These are phyloP conservation scores for Pseudonectria foliicola DNA, from an alignment of 2,329 filamentous ascomycete genomes.

Conservation along the genomic window DNA sequence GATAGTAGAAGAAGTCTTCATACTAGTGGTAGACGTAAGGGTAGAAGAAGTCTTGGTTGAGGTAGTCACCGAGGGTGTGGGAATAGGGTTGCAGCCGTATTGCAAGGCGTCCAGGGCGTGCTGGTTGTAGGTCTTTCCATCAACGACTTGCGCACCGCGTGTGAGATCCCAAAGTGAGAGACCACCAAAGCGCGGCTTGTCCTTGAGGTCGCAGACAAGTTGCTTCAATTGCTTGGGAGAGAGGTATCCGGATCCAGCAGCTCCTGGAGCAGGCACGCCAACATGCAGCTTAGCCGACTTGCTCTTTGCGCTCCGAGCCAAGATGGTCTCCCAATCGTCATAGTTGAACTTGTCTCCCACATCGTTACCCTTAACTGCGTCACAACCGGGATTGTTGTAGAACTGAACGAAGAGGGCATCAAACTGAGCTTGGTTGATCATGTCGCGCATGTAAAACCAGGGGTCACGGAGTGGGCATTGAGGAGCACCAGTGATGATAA, in stretches of 20 bases:
- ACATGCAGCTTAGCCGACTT: slow-evolving; percentile 38
- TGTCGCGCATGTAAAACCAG: slow-evolving; percentile 27
- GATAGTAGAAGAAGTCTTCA: slow-evolving; percentile 2
- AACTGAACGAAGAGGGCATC: slow-evolving; percentile 41
- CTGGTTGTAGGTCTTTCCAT: slow-evolving; percentile 31
- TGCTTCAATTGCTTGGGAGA: slow-evolving; percentile 25
- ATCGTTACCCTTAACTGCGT: slow-evolving; percentile 24
- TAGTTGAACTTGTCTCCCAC: slow-evolving; percentile 35
- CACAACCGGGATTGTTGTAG: slow-evolving; percentile 39
- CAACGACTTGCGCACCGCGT: slow-evolving; percentile 25
- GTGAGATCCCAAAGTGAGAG: slow-evolving; percentile 40
- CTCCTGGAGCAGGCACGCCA: slow-evolving; percentile 30
- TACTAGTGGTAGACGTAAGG: slow-evolving; percentile 11
- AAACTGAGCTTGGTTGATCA: slow-evolving; percentile 35
- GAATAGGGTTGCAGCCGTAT: slow-evolving; percentile 28
- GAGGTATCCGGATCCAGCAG: slow-evolving; percentile 29
- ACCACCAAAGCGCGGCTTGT: slow-evolving; percentile 35
- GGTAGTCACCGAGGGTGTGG: slow-evolving; percentile 18
- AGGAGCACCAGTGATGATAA: slow-evolving; percentile 38
- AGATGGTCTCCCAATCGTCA: slow-evolving; percentile 31
- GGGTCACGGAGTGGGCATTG: slow-evolving; percentile 31
- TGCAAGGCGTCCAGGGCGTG: slow-evolving; percentile 30
- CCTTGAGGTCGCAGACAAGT: slow-evolving; percentile 33
- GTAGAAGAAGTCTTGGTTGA: slow-evolving; percentile 15
- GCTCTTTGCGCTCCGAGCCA: slow-evolving; percentile 29